Evolutionary conservation across 768 basidiomycete genomes (phyloP), one percentile per base, ranked within the genome.

Genomic region (Kwoniella mangroviensis): DNA sequence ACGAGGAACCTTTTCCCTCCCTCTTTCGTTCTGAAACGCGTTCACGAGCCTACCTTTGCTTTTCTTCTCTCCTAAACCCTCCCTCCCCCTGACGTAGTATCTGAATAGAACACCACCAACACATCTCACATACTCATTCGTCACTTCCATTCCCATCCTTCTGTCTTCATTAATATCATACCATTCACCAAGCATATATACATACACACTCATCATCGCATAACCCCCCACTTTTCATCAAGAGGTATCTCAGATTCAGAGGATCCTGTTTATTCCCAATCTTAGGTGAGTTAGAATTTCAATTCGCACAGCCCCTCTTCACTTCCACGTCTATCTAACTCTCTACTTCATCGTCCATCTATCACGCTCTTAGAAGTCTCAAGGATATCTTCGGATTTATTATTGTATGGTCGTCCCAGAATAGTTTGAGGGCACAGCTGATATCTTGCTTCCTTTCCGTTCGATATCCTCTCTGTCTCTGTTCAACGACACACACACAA

Each of bases 361-460:
- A 6, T 49, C 45, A 15, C 13, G 45, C 45, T 34, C 34, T 34
- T 34, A 7, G 9, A 6, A 34, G 19, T 49, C 11, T 49, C 45
- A 49, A 49, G 45, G 45, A 49, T 19, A 15, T 49, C 13, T 17
- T 49, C 45, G 45, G 45, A 49, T 49, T 49, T 49, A 49, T 6
- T 12, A 49, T 49, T 19, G 12, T 49, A 49, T 34, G 34, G 15
- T 19, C 11, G 45, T 49, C 15, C 45, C 11, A 49, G 13, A 49
- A 19, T 17, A n/a, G 6, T 13, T 28, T 19, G 34, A 65, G 63
- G 54, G 63, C 40, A 42, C 22, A 28, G 63, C 63, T 65, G 63
- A 65, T 49, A 43, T 65, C 53, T 65, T 55, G 63, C 63, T 65
- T 65, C 63, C 53, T 65, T 65, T 60, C 41, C 40, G 63, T n/a